These are phyloP conservation scores for Bimuria novae-zelandiae DNA, from an alignment of 2,329 filamentous ascomycete species.

Conservation along the genomic window DNA sequence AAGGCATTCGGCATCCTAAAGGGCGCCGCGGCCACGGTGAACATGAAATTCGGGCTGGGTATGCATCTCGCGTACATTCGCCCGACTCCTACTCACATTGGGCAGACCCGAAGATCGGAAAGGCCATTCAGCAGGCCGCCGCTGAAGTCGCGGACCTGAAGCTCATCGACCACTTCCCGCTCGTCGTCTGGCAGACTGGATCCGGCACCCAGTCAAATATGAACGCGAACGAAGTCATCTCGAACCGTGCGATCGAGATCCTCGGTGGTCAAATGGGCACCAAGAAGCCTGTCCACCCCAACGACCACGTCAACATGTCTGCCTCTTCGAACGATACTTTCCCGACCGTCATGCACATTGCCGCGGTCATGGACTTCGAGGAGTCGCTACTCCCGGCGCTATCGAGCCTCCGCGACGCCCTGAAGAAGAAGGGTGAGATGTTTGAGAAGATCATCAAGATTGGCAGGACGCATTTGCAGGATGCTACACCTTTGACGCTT, in stretches of 20 bases:
- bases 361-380: constrained; percentile 91
- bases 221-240: constrained; percentile 99
- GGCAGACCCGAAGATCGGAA: constrained; percentile 81
- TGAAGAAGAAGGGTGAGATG: constrained; percentile 85
- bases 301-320: constrained; percentile 99
- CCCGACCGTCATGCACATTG: constrained; percentile 99
- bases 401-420: constrained; percentile 76
- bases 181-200: constrained; percentile 98
- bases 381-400: constrained; percentile 81
- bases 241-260: constrained; percentile 98
- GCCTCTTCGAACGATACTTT: constrained; percentile 99
- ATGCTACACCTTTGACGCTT: constrained; percentile 92
- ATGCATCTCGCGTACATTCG: constrained; percentile 43
- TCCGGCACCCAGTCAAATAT: constrained; percentile 99
- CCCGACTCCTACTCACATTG: constrained; percentile 22
- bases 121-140: constrained; percentile 93
- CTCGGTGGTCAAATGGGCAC: constrained; percentile 89
- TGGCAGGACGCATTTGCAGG: constrained; percentile 94
- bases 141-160: constrained; percentile 91
- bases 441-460: constrained; percentile 99
- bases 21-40: constrained; percentile 92
- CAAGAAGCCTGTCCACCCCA: constrained; percentile 99
- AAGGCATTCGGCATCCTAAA: constrained; percentile 96
- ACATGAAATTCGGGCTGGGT: constrained; percentile 91
- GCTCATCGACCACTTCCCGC: constrained; percentile 94